phyloP scores from a whole-genome alignment of 1,139 yeast genomes.

The Yamadazyma dendronema region DNA sequence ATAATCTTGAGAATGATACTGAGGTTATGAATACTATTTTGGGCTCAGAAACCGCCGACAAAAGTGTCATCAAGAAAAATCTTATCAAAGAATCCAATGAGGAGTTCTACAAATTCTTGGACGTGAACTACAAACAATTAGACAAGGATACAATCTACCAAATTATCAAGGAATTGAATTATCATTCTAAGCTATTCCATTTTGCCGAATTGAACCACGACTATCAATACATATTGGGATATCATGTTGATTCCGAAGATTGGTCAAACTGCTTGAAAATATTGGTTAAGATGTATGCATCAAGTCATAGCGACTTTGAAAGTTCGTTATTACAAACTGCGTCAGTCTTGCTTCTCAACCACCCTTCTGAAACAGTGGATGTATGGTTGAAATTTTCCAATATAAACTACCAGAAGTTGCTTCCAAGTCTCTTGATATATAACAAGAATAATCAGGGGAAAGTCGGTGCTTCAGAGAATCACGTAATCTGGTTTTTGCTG shows the following conservation, averaged over 20 bases:
- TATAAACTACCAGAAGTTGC: constrained; percentile 55
- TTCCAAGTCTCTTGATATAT: constrained; percentile 76
- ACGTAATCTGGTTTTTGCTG: constrained; percentile 63
- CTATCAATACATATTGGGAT: constrained; percentile 62
- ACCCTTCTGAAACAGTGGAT: constrained; percentile 69
- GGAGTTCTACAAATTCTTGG: constrained; percentile 53
- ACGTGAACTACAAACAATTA: constrained; percentile 44
- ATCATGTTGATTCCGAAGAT: constrained; percentile 64
- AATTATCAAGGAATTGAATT: constrained; percentile 64
- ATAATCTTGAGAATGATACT: constrained; percentile 21
- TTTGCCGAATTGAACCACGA: constrained; percentile 73
- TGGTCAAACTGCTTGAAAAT: constrained; percentile 75
- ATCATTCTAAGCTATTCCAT: constrained; percentile 58
- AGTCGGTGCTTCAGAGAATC: constrained; percentile 44
- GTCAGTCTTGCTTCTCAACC: constrained; percentile 62
- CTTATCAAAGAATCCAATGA: constrained; percentile 20
- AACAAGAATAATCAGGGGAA: constrained; percentile 40
- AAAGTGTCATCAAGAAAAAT: constrained; percentile 7
- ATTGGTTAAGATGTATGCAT: constrained; percentile 45
- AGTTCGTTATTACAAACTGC: constrained; percentile 56
- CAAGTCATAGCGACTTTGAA: constrained; percentile 24
- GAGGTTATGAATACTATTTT: constrained; percentile 6
- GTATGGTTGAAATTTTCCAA: constrained; percentile 66
- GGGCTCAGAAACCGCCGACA: background rate
- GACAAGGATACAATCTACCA: constrained; percentile 73